Conservation (phyloP, 106 monocot species). For the Dioscorea dumetorum region DNA sequence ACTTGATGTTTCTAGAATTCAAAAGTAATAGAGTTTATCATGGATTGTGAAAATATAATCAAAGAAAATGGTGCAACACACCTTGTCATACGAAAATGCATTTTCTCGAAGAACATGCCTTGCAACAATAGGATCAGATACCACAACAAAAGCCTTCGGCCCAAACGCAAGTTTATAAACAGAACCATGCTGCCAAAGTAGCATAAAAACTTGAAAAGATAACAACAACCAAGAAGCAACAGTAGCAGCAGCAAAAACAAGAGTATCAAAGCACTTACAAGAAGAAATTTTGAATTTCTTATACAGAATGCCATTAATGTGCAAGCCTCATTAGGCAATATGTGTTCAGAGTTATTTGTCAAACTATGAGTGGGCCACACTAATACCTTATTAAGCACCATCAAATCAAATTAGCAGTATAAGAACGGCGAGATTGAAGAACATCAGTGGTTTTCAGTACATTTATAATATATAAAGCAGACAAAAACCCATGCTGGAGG, state of each 20-base stretch:
- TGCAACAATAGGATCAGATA: constrained; percentile 93
- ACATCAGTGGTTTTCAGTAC: too few relatives aligned
- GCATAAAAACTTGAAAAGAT: neutral
- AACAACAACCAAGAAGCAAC: neutral
- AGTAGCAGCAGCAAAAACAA: neutral
- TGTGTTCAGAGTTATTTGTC: too few relatives aligned
- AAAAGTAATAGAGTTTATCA: too few relatives aligned
- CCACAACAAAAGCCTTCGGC: constrained; percentile 94
- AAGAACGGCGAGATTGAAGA: too few relatives aligned
- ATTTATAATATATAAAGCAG: too few relatives aligned
- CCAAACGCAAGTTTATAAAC: constrained; percentile 98
- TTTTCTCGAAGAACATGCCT: constrained; percentile 92
- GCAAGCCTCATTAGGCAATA: too few relatives aligned
- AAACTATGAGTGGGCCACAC: too few relatives aligned
- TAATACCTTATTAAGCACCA: too few relatives aligned
- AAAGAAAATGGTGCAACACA: constrained; percentile 7
- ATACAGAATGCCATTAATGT: neutral
- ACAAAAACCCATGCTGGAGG: too few relatives aligned
- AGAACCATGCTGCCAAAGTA: constrained; percentile 74
- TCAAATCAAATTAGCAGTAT: too few relatives aligned
- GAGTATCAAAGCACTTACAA: neutral
- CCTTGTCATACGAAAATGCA: constrained; percentile 98
- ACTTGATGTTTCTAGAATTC: too few relatives aligned
- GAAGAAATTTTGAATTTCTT: neutral
- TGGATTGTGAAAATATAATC: too few relatives aligned